Percentiles rank a stretch among this genome's conserved stretches.
Evolutionary conservation across 495 filamentous ascomycete genomes (phyloP).

Genomic region (Talaromyces adpressus): DNA sequence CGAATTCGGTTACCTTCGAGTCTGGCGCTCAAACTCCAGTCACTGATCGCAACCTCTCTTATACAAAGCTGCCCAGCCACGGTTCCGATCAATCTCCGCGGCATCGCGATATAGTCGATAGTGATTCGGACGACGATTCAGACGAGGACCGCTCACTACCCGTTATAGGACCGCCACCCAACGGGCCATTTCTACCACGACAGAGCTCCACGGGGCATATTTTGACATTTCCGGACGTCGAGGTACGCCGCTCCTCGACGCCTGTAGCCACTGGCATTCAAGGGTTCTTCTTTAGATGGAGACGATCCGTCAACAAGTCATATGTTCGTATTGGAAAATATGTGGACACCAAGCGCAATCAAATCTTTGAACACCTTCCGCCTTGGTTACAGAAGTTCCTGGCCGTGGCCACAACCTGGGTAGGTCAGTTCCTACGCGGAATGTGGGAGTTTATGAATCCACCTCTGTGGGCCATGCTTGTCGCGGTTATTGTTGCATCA

Average conservation of each 20-base stretch:
- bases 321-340: conserved; percentile 13
- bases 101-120: conserved; percentile 13
- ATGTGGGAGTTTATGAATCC: conserved; percentile 96
- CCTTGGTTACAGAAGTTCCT: conserved; percentile 48
- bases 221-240: conserved; percentile 37
- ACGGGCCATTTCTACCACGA: conserved; percentile 34
- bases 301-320: conserved; percentile 15
- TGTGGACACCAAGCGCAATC: conserved; percentile 18
- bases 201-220: conserved; percentile 32
- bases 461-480: conserved; percentile 93
- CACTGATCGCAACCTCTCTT: conserved; percentile 24
- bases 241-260: conserved; percentile 12
- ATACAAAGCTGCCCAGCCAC: conserved; percentile 27
- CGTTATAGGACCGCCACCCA: conserved; percentile 26
- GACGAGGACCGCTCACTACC: conserved; percentile 20
- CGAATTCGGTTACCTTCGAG: conserved; percentile 22
- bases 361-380: conserved; percentile 47
- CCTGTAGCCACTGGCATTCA: conserved; percentile 13
- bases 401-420: conserved; percentile 27
- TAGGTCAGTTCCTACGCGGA: conserved; percentile 52
- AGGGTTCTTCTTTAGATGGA: conserved; percentile 19
- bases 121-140: conserved; percentile 20
- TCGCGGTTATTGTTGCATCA: conserved; percentile 81
- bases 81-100: conserved; percentile 11
- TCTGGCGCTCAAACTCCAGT: conserved; percentile 39